Evolutionary conservation across 164 flowering plant genomes (phyloP), one percentile per base, ranked within the genome.

Genomic region (Tetrastigma voinierianum): DNA sequence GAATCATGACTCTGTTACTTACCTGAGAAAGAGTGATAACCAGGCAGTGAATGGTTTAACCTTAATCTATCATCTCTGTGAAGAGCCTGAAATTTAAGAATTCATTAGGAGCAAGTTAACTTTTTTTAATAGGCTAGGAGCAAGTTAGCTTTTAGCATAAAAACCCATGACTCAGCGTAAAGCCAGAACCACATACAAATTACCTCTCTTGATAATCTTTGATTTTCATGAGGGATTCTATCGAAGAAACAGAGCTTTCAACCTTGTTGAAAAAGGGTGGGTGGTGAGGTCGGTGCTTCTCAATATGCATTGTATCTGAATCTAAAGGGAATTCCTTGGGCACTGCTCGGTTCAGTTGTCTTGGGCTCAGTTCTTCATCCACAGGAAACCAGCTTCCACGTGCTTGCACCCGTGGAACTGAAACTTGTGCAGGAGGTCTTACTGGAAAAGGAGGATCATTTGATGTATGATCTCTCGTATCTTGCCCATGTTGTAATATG

Each of bases 401-500:
- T 15, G 83, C 65, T 65, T 76, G 90, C 44, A 57, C 78, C 12
- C 74, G 77, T 44, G 92, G 84, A 61, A 65, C 76, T 44, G 96
- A 43, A 64, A 80, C 85, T 78, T 82, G 93, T 46, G 78, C 21
- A 52, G 91, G 76, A 20, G 95, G 82, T 68, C 87, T 83, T 20
- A 66, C 85, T 46, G 98, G 87, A 79, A 88, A 81, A 19, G 91
- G 73, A 65, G 90, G 78, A 66, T 93, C 96, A 74, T 59, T 74
- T n/a, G 86, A 55, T 47, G 74, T 51, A 9, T 70, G 80, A 20
- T 93, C 99, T 76, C 97, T 85, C 24, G 66, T 75, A 79, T 96
- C 99, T 73, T 85, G 91, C 58, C 99, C 99, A 80, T 96, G 99
- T 64, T 92, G 99, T 84, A 96, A 78, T 56, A 96, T 96, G 19